phyloP scores from a whole-genome alignment of 1,139 yeast species.

The Nakaseomyces delphensis region DNA sequence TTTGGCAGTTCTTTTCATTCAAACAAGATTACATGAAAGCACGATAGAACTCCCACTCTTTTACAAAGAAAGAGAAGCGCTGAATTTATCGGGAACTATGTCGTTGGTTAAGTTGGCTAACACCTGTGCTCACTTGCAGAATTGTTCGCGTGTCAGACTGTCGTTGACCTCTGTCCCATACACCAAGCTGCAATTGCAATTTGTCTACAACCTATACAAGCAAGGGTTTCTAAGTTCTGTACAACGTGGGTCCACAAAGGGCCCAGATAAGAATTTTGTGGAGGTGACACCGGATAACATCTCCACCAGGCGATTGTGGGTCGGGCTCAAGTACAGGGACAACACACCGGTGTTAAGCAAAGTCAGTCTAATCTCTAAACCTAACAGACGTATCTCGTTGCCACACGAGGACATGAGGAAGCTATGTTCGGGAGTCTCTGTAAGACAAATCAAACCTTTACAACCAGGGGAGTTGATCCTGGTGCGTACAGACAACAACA shows the following conservation, averaged over 20 bases:
- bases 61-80: no score
- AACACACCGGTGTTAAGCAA: slow-evolving; percentile 67
- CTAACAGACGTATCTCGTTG: slow-evolving; percentile 67
- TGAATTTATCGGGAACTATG: no score
- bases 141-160: slow-evolving; percentile 68
- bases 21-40: no score
- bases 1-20: no score
- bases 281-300: slow-evolving; percentile 87
- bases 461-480: slow-evolving; percentile 88
- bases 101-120: slow-evolving; percentile 79
- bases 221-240: slow-evolving; percentile 84
- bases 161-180: slow-evolving; percentile 78
- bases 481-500: slow-evolving; percentile 42
- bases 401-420: slow-evolving; percentile 55
- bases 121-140: slow-evolving; percentile 82
- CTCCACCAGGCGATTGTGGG: slow-evolving; percentile 81
- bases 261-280: slow-evolving; percentile 68
- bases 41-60: no score
- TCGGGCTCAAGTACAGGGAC: slow-evolving; percentile 80
- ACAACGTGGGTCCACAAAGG: slow-evolving; percentile 80
- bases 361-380: slow-evolving; percentile 71
- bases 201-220: slow-evolving; percentile 75
- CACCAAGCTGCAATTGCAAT: slow-evolving; percentile 71
- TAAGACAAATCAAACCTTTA: slow-evolving; percentile 68
- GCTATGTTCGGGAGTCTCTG: slow-evolving; percentile 67